phyloP scores from a whole-genome alignment of 352 stramenopile species.

The Phytophthora boehmeriae region DNA sequence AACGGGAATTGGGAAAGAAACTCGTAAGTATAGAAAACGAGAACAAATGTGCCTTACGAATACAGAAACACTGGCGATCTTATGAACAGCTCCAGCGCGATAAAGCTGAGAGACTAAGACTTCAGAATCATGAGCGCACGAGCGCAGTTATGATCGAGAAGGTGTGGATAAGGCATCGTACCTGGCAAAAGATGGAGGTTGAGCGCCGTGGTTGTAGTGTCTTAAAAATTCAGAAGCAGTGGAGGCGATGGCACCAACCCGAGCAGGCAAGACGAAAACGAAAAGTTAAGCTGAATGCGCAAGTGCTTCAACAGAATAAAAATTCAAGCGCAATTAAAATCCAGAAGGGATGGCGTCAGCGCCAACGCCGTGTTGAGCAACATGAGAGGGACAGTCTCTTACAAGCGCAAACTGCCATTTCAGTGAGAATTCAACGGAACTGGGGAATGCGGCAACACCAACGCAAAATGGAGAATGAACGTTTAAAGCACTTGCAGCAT shows the following conservation, averaged over 20 bases:
- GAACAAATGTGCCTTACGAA: conserved; percentile 4
- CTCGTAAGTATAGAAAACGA: not conserved
- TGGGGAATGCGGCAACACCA: conserved; percentile 22
- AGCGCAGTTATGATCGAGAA: conserved; percentile 18
- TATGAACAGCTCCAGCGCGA: not conserved
- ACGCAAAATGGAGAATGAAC: conserved; percentile 26
- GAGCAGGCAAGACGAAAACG: not conserved
- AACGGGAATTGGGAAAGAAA: not conserved
- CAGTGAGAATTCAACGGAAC: conserved; percentile 27
- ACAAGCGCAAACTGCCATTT: conserved; percentile 21
- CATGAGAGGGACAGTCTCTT: conserved; percentile 10
- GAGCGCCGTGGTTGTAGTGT: conserved; percentile 7
- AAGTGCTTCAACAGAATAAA: not conserved
- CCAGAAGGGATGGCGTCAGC: conserved; percentile 16
- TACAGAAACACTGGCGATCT: conserved; percentile 6
- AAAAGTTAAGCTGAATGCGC: not conserved
- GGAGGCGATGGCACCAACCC: conserved; percentile 6
- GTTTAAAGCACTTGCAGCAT: conserved; percentile 24
- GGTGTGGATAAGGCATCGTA: conserved; percentile 13
- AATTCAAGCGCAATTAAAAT: conserved; percentile 15
- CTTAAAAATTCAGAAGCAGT: conserved; percentile 17
- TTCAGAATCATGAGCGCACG: conserved; percentile 7
- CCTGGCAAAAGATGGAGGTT: conserved; percentile 9
- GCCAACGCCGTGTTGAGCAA: not conserved
- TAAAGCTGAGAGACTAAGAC: conserved; percentile 2